A percentile compares a stretch with the other conserved stretches of the same genome.
Evolutionary conservation across 306 rosid genomes (phyloP).

Genomic region (Mimosa pudica): DNA sequence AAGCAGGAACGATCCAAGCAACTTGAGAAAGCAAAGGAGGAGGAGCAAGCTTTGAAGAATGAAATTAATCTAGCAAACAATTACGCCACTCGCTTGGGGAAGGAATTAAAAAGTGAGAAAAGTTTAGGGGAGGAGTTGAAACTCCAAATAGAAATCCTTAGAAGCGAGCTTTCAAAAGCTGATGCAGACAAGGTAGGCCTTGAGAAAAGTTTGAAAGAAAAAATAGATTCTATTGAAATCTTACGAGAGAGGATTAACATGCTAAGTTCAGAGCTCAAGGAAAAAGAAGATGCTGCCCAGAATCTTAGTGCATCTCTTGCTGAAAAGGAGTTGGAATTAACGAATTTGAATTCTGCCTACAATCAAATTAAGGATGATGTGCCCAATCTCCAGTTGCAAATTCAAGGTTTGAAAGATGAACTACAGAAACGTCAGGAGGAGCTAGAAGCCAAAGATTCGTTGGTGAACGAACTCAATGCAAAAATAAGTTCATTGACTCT

Average conservation of each 20-base stretch:
- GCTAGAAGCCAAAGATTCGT: conserved; percentile 52
- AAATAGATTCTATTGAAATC: conserved; percentile 31
- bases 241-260: conserved; percentile 50
- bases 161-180: conserved; percentile 37
- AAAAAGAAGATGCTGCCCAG: conserved; percentile 51
- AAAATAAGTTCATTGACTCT: conserved; percentile 48
- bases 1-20: conserved; percentile 66
- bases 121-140: conserved; percentile 57
- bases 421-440: conserved; percentile 54
- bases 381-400: conserved; percentile 48
- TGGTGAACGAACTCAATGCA: conserved; percentile 58
- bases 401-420: conserved; percentile 61
- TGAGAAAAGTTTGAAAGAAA: conserved; percentile 43
- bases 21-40: conserved; percentile 71
- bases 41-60: conserved; percentile 52
- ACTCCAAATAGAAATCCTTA: conserved; percentile 51
- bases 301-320: conserved; percentile 66
- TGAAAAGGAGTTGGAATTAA: conserved; percentile 68
- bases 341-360: conserved; percentile 50
- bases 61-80: conserved; percentile 62
- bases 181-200: conserved; percentile 48
- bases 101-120: conserved; percentile 67
- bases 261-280: conserved; percentile 60
- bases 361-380: conserved; percentile 58
- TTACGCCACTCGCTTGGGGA: conserved; percentile 53